Conservation (phyloP, 2,329 filamentous ascomycete genomes). For the Sclerotinia borealis region DNA sequence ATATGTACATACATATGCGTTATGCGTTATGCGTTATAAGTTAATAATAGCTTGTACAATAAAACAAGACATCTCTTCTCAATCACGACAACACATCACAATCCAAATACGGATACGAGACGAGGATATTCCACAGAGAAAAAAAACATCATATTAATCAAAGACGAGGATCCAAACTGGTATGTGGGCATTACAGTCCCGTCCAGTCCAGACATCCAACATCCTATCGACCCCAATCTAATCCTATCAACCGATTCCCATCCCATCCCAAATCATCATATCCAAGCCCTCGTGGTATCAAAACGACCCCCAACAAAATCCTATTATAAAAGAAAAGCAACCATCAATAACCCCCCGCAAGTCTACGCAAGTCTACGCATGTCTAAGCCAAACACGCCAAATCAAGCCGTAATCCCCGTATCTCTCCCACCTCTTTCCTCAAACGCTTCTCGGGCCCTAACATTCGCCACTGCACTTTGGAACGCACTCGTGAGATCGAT, state of each 20-base stretch:
- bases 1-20: too few species aligned
- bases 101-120: not conserved
- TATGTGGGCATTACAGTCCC: not conserved
- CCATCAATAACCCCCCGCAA: not conserved
- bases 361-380: too few species aligned
- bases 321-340: not conserved
- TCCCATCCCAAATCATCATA: not conserved
- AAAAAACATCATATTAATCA: not conserved
- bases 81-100: not conserved
- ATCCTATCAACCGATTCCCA: too few species aligned
- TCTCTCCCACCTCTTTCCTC: constrained; percentile 27
- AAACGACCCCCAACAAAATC: not conserved
- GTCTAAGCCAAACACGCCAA: too few species aligned
- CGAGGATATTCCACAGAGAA: not conserved
- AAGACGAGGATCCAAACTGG: not conserved
- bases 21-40: not conserved
- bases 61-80: too few species aligned
- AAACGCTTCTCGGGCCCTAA: constrained; percentile 48
- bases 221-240: not conserved
- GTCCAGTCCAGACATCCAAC: not conserved
- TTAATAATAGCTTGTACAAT: not conserved
- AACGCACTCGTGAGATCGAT: constrained; percentile 84
- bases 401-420: constrained; percentile 18
- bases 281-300: constrained; percentile 7
- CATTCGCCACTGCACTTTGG: constrained; percentile 78